Evolutionary conservation across 176 grass and related monocot genomes (phyloP), one percentile per base, ranked within the genome.

Genomic region (Pontederia crassipes): DNA sequence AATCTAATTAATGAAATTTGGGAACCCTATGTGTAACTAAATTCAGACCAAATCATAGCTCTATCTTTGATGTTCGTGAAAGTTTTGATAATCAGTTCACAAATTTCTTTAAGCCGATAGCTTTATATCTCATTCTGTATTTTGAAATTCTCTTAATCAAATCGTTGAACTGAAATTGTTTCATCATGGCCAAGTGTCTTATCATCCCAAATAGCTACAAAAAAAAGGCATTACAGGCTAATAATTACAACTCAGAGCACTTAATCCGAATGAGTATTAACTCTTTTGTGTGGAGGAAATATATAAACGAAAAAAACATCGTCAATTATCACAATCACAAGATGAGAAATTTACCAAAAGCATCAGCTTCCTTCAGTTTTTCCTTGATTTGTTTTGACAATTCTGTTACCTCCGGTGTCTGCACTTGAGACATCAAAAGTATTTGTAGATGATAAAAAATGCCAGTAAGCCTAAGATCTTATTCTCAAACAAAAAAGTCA

Each of bases 331-430:
- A 45, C 8, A 15, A 58, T 12, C 14, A 49, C 17, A 20, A 63
- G 12, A 64, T 40, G 32, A 40, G 32, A 12, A 52, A 55, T 13
- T 86, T 77, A 92, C 93, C 87, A 62, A 83, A 83, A 81, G 56
- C 32, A 48, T 83, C 77, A 14, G 75, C 79, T 61, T 92, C 93
- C 67, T 88, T 79, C 74, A 92, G 66, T 69, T 98, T 98, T 68
- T 98, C 79, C 84, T 79, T 98, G 56, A 98, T 98, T 81, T 92
- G 75, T 77, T 81, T 98, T 67, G 87, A 98, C 28, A 98, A 59
- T 57, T 92, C 84, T 4, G 74, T 69, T n/a, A 83, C 66, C 70
- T 98, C 87, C 71, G 79, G 73, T 49, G 76, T 88, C 87, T 92
- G 64, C 71, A 79, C 5, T 49, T 26, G 16, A 48, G 13, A 18